Evolutionary conservation across 331 rosid species (phyloP).

Genomic region (Malus hybrid): DNA sequence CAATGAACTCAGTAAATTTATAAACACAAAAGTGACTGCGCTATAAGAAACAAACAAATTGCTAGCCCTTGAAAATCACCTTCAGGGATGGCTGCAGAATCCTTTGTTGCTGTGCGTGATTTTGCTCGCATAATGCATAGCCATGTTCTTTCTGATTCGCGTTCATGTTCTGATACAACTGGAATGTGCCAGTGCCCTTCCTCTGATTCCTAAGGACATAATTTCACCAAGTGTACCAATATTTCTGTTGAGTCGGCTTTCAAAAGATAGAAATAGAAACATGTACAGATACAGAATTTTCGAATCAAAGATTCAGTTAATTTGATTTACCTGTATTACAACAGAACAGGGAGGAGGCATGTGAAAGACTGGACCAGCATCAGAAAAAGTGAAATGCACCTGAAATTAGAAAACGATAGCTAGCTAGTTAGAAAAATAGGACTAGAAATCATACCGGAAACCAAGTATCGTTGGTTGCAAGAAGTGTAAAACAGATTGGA

Average conservation of each 20-base stretch:
- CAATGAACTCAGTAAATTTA: not conserved
- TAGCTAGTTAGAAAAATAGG: slow-evolving; percentile 1
- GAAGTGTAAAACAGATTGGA: not conserved
- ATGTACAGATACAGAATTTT: not conserved
- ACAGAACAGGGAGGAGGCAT: slow-evolving; percentile 97
- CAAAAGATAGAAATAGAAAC: not conserved
- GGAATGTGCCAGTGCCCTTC: slow-evolving; percentile 94
- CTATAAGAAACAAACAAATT: not conserved
- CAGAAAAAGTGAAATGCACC: slow-evolving; percentile 81
- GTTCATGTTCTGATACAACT: slow-evolving; percentile 42
- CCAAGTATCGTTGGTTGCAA: not conserved
- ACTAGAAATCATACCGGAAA: not conserved
- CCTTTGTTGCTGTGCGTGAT: slow-evolving; percentile 17
- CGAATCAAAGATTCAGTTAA: not conserved
- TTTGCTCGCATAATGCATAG: slow-evolving; percentile 59
- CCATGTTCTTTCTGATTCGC: slow-evolving; percentile 72
- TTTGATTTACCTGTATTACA: slow-evolving; percentile 68
- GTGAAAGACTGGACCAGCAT: slow-evolving; percentile 72
- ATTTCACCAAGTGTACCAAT: not conserved
- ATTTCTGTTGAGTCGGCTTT: not conserved
- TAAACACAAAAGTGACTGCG: not conserved
- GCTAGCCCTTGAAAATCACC: slow-evolving; percentile 26
- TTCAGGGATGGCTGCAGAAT: slow-evolving; percentile 29
- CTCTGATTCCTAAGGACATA: slow-evolving; percentile 75
- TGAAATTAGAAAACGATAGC: slow-evolving; percentile 20